Evolutionary conservation across 2,329 filamentous ascomycete species (phyloP).

Genomic region (Aspergillus arachidicola): DNA sequence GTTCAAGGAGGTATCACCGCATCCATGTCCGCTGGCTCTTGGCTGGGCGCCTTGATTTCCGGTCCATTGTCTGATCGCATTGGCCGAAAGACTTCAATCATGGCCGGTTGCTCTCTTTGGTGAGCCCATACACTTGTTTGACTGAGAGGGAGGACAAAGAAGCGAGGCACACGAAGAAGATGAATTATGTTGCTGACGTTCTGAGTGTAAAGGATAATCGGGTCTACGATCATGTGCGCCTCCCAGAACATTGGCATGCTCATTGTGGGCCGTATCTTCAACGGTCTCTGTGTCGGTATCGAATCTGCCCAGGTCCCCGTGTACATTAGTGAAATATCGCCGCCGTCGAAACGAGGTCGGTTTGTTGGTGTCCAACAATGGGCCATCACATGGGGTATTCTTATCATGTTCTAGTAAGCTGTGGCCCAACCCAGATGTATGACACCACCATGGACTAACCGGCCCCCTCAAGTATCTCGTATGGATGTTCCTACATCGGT

Average conservation of each 20-base stretch:
- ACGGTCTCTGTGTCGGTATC: conserved; percentile 73
- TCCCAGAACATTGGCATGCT: conserved; percentile 69
- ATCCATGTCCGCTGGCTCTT: conserved; percentile 73
- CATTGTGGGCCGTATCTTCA: conserved; percentile 68
- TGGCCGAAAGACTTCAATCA: conserved; percentile 56
- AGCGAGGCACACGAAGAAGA: not conserved
- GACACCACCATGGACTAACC: not conserved
- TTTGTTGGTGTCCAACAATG: conserved; percentile 75
- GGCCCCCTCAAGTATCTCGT: conserved; percentile 50
- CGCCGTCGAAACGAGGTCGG: conserved; percentile 58
- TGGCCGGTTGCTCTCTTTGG: conserved; percentile 54
- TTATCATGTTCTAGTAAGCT: conserved; percentile 67
- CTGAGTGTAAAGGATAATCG: conserved; percentile 53
- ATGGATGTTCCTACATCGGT: conserved; percentile 63
- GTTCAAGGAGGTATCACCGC: conserved; percentile 71
- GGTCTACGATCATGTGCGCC: conserved; percentile 60
- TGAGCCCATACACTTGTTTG: conserved; percentile 50
- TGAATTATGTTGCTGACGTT: conserved; percentile 53
- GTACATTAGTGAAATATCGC: conserved; percentile 69
- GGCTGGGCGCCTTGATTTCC: conserved; percentile 62
- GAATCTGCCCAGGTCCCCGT: conserved; percentile 71
- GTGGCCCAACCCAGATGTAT: not conserved
- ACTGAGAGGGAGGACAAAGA: not conserved
- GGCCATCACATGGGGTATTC: conserved; percentile 72
- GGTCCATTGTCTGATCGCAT: conserved; percentile 57